Percentiles rank a stretch among this genome's conserved stretches.
Conservation (phyloP, 192 early-diverging fungal species). For the Diversispora epigaea region DNA sequence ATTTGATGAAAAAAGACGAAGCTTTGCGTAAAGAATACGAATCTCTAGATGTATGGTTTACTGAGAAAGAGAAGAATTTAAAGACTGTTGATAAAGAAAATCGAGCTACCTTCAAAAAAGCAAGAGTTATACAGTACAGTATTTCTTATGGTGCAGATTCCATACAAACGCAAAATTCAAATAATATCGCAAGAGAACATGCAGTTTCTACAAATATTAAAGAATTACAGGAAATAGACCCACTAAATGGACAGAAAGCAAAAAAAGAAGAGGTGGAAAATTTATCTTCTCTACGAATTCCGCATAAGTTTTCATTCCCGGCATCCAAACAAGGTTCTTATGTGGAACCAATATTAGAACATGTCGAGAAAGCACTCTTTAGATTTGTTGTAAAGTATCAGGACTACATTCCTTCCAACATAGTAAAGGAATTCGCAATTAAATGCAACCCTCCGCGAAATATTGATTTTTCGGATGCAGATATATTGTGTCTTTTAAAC, state of each 20-base stretch:
- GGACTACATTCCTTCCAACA: constrained; percentile 26
- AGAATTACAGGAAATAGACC: constrained; percentile 10
- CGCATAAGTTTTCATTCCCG: constrained; percentile 27
- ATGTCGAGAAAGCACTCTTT: constrained; percentile 21
- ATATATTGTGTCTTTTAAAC: constrained; percentile 27
- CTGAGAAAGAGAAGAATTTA: constrained; percentile 20
- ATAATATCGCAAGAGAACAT: constrained; percentile 15
- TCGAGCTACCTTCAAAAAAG: constrained; percentile 16
- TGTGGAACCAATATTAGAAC: constrained; percentile 29
- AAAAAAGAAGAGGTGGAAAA: constrained; percentile 18
- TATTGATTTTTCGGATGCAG: constrained; percentile 26
- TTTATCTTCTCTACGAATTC: constrained; percentile 25
- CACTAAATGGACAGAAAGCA: constrained; percentile 20
- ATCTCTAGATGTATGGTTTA: constrained; percentile 5
- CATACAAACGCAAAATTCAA: constrained; percentile 23
- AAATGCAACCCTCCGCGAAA: constrained; percentile 27
- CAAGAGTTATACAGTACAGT: constrained; percentile 23
- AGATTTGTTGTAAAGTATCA: constrained; percentile 24
- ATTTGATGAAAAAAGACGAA: constrained; percentile 26
- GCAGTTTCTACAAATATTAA: constrained; percentile 16
- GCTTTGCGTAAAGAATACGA: constrained; percentile 25
- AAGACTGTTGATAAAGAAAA: constrained; percentile 20
- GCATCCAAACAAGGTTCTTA: constrained; percentile 23
- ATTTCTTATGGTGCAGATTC: constrained; percentile 22
- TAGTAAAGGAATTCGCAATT: constrained; percentile 23